These are phyloP conservation scores for Colletotrichum sp. DNA, from an alignment of 2,329 filamentous ascomycete species.

Conservation along the genomic window DNA sequence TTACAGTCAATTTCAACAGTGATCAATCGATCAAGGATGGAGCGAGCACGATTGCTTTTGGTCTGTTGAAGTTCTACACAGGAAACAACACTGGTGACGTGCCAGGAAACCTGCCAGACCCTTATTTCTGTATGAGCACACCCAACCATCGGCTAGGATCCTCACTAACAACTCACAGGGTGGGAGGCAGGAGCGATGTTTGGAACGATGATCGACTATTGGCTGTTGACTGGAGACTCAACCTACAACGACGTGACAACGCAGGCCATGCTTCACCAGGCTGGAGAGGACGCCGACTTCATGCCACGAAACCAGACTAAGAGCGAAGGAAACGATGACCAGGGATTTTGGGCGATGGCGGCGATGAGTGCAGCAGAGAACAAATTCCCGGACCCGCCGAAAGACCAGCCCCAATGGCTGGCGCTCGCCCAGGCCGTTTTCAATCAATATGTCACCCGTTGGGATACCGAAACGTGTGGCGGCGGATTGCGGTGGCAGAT, in stretches of 20 bases:
- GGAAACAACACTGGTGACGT: constrained; percentile 65
- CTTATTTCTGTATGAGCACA: constrained; percentile 67
- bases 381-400: constrained; percentile 72
- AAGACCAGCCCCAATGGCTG: constrained; percentile 74
- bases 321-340: constrained; percentile 73
- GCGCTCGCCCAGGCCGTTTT: constrained; percentile 80
- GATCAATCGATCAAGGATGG: constrained; percentile 40
- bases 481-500: constrained; percentile 90
- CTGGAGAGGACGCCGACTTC: constrained; percentile 62
- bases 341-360: constrained; percentile 86
- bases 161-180: constrained; percentile 53
- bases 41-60: constrained; percentile 41
- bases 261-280: constrained; percentile 66
- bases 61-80: constrained; percentile 44
- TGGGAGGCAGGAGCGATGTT: constrained; percentile 80
- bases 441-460: constrained; percentile 75
- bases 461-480: constrained; percentile 69
- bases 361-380: constrained; percentile 81
- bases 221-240: constrained; percentile 70
- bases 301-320: constrained; percentile 71
- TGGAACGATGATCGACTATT: constrained; percentile 74
- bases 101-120: constrained; percentile 62
- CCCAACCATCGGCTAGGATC: constrained; percentile 46
- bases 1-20: constrained; percentile 6
- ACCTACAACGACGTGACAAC: constrained; percentile 66